Percentiles rank a stretch among this genome's conserved stretches.
Conservation (phyloP, 768 basidiomycete species). For the Pseudohyphozyma bogoriensis region DNA sequence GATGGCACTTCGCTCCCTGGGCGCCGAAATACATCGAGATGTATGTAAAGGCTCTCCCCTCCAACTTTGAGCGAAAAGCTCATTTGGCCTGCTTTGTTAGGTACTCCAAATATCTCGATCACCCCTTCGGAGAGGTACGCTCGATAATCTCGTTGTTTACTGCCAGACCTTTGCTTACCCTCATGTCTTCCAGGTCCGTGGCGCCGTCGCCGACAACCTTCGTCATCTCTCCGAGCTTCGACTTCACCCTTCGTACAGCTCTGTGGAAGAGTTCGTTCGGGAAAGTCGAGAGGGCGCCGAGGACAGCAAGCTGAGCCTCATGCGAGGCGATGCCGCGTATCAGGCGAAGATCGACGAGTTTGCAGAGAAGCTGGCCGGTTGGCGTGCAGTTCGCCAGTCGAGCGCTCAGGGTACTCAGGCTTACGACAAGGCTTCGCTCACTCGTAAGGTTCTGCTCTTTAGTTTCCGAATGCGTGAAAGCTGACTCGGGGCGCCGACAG, state of each 20-base stretch:
- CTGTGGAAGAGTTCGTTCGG: slow-evolving; percentile 27
- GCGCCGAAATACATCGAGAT: slow-evolving; percentile 51
- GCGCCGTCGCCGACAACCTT: slow-evolving; percentile 31
- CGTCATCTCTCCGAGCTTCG: slow-evolving; percentile 28
- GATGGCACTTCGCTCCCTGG: slow-evolving; percentile 75
- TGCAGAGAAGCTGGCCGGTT: slow-evolving; percentile 13
- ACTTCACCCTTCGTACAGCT: slow-evolving; percentile 31
- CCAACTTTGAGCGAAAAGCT: too few species aligned
- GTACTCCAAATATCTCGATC: slow-evolving; percentile 15
- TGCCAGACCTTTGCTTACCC: slow-evolving; percentile 47
- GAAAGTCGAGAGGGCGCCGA: slow-evolving; percentile 16
- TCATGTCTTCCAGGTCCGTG: slow-evolving; percentile 39
- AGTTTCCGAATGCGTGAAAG: background rate
- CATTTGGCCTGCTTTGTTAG: too few species aligned
- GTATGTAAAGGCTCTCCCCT: too few species aligned
- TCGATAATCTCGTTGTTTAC: slow-evolving; percentile 47
- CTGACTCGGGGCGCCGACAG: too few species aligned
- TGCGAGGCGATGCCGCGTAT: slow-evolving; percentile 29
- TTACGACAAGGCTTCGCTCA: slow-evolving; percentile 33
- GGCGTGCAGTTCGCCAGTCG: slow-evolving; percentile 29
- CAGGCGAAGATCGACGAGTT: slow-evolving; percentile 25
- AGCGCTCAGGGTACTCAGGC: slow-evolving; percentile 27
- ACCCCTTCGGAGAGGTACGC: slow-evolving; percentile 48
- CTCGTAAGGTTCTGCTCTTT: slow-evolving; percentile 1
- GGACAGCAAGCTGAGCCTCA: slow-evolving; percentile 11